Conservation (phyloP, 441 rosid species). For the Erodium chrysanthum region DNA sequence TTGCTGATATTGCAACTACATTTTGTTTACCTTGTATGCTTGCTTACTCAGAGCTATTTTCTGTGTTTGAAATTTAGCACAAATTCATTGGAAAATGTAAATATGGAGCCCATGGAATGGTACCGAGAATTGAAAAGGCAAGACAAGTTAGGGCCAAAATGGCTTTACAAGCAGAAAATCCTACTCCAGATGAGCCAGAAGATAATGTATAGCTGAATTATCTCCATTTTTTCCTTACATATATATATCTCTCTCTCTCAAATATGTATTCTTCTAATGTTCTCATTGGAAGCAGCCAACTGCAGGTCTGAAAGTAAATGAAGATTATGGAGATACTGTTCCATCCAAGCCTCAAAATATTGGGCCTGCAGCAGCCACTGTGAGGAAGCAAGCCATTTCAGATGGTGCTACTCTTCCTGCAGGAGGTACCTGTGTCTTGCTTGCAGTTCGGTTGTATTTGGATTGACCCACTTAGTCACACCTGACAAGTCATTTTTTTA, state of each 20-base stretch:
- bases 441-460: constrained; percentile 16
- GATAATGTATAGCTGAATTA: constrained; percentile 31
- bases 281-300: constrained; percentile 44
- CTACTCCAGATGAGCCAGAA: constrained; percentile 31
- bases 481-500: background rate
- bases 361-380: constrained; percentile 33
- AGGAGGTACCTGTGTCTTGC: constrained; percentile 42
- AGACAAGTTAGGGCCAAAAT: constrained; percentile 60
- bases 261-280: constrained; percentile 9
- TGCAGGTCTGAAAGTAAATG: constrained; percentile 42
- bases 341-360: constrained; percentile 47
- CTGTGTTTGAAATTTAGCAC: constrained; percentile 48
- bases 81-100: constrained; percentile 89
- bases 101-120: constrained; percentile 80
- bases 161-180: constrained; percentile 55
- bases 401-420: constrained; percentile 34
- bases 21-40: constrained; percentile 10
- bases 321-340: constrained; percentile 68
- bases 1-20: background rate
- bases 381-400: constrained; percentile 30
- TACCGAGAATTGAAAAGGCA: constrained; percentile 85
- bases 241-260: background rate
- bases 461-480: background rate
- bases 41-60: constrained; percentile 20
- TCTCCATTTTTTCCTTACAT: constrained; percentile 15